These are phyloP conservation scores for Aspergillus udagawae DNA, from an alignment of 2,329 filamentous ascomycete species.

Conservation along the genomic window DNA sequence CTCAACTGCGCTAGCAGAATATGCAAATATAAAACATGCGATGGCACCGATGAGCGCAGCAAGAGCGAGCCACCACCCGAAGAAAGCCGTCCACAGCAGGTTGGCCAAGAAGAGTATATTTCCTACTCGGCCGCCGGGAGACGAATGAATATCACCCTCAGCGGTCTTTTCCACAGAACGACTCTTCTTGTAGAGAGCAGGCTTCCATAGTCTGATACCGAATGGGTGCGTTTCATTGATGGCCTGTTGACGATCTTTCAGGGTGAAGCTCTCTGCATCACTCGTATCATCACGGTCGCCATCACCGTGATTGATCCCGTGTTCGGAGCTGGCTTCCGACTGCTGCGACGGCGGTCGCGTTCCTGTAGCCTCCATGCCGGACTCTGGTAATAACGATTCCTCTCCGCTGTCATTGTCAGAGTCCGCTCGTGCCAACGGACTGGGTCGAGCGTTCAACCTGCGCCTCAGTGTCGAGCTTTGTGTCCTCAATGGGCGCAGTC, in stretches of 20 bases:
- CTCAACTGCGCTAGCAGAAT: slow-evolving; percentile 72
- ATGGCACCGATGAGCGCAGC: slow-evolving; percentile 70
- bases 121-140: slow-evolving; percentile 81
- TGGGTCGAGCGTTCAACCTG: slow-evolving; percentile 30
- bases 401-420: slow-evolving; percentile 37
- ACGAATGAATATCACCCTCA: slow-evolving; percentile 94
- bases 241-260: slow-evolving; percentile 93
- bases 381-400: slow-evolving; percentile 33
- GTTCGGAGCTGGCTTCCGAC: slow-evolving; percentile 13
- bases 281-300: slow-evolving; percentile 68
- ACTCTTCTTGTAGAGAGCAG: slow-evolving; percentile 94
- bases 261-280: slow-evolving; percentile 94
- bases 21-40: slow-evolving; percentile 74
- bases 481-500: slow-evolving; percentile 30
- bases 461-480: slow-evolving; percentile 40
- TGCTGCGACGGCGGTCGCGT: slow-evolving; percentile 20
- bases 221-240: slow-evolving; percentile 99
- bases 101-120: slow-evolving; percentile 85
- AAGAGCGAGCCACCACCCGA: slow-evolving; percentile 92
- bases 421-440: slow-evolving; percentile 32
- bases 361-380: slow-evolving; percentile 19
- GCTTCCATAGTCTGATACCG: slow-evolving; percentile 98
- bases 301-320: slow-evolving; percentile 51
- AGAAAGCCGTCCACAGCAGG: slow-evolving; percentile 80
- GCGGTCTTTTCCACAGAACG: slow-evolving; percentile 94